phyloP scores from a whole-genome alignment of 2,329 filamentous ascomycete genomes.

The Pseudogymnoascus sp. region DNA sequence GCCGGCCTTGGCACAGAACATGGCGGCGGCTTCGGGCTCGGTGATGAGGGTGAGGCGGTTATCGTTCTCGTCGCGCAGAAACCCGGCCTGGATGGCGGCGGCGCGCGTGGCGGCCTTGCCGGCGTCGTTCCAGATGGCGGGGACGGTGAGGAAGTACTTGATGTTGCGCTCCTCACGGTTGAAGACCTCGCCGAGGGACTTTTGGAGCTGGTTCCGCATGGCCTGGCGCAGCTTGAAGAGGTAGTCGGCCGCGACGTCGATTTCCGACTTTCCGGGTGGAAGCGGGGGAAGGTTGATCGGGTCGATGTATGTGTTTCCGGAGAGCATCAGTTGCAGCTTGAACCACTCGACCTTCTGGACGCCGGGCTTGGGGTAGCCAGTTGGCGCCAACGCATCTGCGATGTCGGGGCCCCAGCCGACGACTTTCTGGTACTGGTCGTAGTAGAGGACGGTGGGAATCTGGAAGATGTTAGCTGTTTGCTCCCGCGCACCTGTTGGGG shows the following conservation, averaged over 20 bases:
- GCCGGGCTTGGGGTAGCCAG: constrained; percentile 92
- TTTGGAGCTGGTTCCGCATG: constrained; percentile 91
- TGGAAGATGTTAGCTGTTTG: constrained; percentile 31
- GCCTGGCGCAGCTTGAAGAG: constrained; percentile 96
- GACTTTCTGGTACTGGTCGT: constrained; percentile 98
- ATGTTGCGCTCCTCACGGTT: constrained; percentile 98
- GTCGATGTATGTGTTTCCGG: constrained; percentile 97
- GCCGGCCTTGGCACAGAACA: constrained; percentile 97
- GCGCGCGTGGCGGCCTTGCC: constrained; percentile 94
- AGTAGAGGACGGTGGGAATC: constrained; percentile 99
- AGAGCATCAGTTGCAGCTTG: constrained; percentile 97
- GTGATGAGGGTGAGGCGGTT: constrained; percentile 91
- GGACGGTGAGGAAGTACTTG: constrained; percentile 95
- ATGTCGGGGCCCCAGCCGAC: constrained; percentile 99
- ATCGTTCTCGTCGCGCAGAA: constrained; percentile 94
- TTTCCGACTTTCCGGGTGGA: constrained; percentile 95
- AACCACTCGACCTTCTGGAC: constrained; percentile 99
- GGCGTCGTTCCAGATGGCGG: constrained; percentile 98
- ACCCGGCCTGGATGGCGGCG: constrained; percentile 93
- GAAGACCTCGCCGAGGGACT: constrained; percentile 94
- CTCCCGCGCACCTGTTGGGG: neutral
- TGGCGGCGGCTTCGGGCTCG: constrained; percentile 90
- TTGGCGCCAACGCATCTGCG: constrained; percentile 89
- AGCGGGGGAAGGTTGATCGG: constrained; percentile 97
- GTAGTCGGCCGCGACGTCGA: constrained; percentile 98